Base-by-base conservation (phyloP, 2,329 filamentous ascomycete genomes). In the Calonectria honghensis region DNA sequence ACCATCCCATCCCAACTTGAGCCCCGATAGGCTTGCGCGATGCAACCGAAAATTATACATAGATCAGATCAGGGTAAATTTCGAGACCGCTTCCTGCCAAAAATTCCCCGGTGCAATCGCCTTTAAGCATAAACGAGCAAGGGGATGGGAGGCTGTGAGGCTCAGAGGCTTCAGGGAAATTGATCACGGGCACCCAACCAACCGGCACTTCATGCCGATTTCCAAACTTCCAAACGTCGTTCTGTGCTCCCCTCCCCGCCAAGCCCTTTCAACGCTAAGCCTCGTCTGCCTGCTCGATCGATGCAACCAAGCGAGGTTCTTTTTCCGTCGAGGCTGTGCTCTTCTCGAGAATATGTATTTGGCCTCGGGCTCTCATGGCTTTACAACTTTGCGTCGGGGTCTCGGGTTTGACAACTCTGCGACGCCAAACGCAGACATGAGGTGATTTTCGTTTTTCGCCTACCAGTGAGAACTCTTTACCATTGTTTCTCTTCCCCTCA, bases 101-200 rank as follows among this genome's bases (percentile, higher is more conserved):
- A 29, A 63, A 16, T 1, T 35, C 57, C 24, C 57, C 57, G 35
- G 57, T 29, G n/a, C 35, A 63, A 31, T 41, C 14, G 6, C 13
- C 57, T 41, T 63, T 63, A 63, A 63, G 57, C 57, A 63, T 63
- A 63, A 63, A 29, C 57, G 57, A 61, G 35, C n/a, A 39, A 37
- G 35, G 18, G 20, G 54, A 32, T 24, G 10, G 7, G 32, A 63
- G 57, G 57, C 57, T 29, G 32, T 45, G 45, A 24, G 45, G 20
- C 20, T 48, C 7, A 45, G 13, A 24, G 24, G 2, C 24, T 24
- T 24, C 24, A 24, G 24, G 24, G 35, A 24, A 61, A 24, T 24
- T 27, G 57, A 41, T 29, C 24, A 27, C 37, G 35, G 24, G 57
- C 35, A 24, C 24, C 24, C 20, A 27, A 1, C 14, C 9, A 41